Base-by-base conservation (phyloP, 768 basidiomycete species). In the Phlebiopsis flavidoalba region DNA sequence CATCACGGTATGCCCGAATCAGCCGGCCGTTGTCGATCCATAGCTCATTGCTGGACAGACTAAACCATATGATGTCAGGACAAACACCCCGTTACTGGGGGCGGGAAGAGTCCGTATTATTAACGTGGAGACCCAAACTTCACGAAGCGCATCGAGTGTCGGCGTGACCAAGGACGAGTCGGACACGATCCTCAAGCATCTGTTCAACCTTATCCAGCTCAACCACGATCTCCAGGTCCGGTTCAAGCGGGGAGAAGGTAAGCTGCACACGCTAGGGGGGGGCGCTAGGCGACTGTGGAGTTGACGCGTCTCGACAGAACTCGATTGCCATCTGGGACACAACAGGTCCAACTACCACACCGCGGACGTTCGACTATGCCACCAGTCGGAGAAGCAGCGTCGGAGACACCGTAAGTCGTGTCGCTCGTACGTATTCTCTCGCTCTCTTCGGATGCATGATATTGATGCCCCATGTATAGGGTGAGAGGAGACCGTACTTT, bases 281-380 rank as follows among this genome's bases (percentile, higher is more conserved):
- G n/a, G n/a, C n/a, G 14, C 15, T 69, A 66, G 6, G 60, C 67
- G 2, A 72, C 72, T 8, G 43, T 37, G 31, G 12, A 17, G 40
- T 14, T 47, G 56, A 57, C 58, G 21, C 19, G 1, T 10, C 10
- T 21, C 40, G 40, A 8, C 24, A 60, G 60, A 60, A 60, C 48
- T 61, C 60, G 17, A 26, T 61, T 19, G 60, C 55, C 33, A 58
- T 58, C 57, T 58, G 75, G 74, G 70, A 74, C n/a, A n/a, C 66
- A 76, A 75, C 63, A 57, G 69, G 48, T 61, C 64, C 11, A 70
- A 66, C 10, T 68, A 71, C 56, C 75, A 77, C 61, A 67, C 69
- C 15, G 75, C 74, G 6, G n/a, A 72, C 73, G 0, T 73, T 71
- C 63, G 76, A 77, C 62, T 77, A 76, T 64, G 64, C 63, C 11